Conservation (phyloP, 2,329 filamentous ascomycete species). For the Gliomastix tumulicola region DNA sequence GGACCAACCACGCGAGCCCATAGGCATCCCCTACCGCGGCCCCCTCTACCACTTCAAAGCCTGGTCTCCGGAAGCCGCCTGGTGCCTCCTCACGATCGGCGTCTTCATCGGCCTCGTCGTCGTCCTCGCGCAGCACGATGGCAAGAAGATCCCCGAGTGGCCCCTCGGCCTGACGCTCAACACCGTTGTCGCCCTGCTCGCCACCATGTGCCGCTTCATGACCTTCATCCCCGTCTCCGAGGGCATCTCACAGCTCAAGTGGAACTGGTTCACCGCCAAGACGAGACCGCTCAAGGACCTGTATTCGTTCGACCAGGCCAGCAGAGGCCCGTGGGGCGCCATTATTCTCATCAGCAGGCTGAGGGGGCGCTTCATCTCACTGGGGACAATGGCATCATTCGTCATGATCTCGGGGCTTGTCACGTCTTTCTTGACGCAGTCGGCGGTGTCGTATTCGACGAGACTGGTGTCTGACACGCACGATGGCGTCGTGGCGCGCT, state of each 20-base stretch:
- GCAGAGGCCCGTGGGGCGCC: conserved; percentile 9
- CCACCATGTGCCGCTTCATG: conserved; percentile 12
- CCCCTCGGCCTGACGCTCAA: conserved; percentile 16
- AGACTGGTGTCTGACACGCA: neutral
- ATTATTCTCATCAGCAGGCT: neutral
- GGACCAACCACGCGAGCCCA: too few relatives aligned
- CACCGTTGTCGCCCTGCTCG: conserved; percentile 16
- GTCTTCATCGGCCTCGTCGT: conserved; percentile 12
- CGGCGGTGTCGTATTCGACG: too few relatives aligned
- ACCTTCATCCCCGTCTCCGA: conserved; percentile 15
- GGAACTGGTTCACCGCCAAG: conserved; percentile 8
- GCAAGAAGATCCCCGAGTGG: conserved; percentile 12
- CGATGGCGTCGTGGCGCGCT: too few relatives aligned
- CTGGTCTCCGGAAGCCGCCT: conserved; percentile 3
- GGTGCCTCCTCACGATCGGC: neutral
- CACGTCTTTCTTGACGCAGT: conserved; percentile 9
- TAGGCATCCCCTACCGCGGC: too few relatives aligned
- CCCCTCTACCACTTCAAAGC: too few relatives aligned
- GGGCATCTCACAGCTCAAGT: conserved; percentile 12
- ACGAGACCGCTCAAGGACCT: conserved; percentile 8
- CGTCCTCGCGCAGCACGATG: conserved; percentile 8
- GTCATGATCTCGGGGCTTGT: conserved; percentile 7
- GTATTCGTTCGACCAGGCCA: conserved; percentile 8
- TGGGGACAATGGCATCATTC: conserved; percentile 3
- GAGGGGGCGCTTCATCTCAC: too few relatives aligned